Evolutionary conservation across 352 stramenopile species (phyloP).

Genomic region (Globisporangium echinulatum): DNA sequence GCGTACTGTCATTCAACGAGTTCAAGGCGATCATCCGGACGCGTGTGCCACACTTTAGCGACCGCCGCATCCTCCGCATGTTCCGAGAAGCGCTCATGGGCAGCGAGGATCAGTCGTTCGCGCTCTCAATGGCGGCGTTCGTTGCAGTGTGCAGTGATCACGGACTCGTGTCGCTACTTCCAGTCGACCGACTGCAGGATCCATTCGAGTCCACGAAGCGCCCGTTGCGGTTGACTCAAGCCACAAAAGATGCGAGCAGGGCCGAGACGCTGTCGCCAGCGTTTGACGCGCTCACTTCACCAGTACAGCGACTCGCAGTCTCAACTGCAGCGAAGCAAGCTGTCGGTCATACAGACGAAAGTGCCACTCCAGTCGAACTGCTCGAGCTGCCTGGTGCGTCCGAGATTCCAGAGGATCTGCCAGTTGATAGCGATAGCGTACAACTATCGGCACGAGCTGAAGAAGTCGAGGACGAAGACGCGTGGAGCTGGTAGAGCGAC

Average conservation of each 20-base stretch:
- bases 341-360: not conserved
- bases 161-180: slow-evolving; percentile 56
- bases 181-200: slow-evolving; percentile 48
- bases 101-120: slow-evolving; percentile 56
- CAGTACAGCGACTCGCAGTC: not conserved
- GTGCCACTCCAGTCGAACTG: not conserved
- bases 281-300: slow-evolving; percentile 4
- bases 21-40: slow-evolving; percentile 60
- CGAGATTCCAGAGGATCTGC: slow-evolving; percentile 37
- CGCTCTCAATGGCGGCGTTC: slow-evolving; percentile 65
- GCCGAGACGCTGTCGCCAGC: slow-evolving; percentile 1
- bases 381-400: slow-evolving; percentile 3
- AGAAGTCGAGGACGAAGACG: slow-evolving; percentile 34
- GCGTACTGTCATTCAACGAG: slow-evolving; percentile 60
- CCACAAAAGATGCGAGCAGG: not conserved
- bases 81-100: slow-evolving; percentile 69
- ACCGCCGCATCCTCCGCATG: slow-evolving; percentile 66
- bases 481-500: slow-evolving; percentile 24
- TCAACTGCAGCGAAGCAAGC: not conserved
- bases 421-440: slow-evolving; percentile 1
- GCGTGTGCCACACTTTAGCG: slow-evolving; percentile 52
- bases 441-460: slow-evolving; percentile 18
- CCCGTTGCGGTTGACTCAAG: no score
- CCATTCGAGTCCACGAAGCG: slow-evolving; percentile 21
- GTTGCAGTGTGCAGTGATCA: slow-evolving; percentile 67